phyloP scores from a whole-genome alignment of 306 rosid genomes.

The Vigna unguiculata region DNA sequence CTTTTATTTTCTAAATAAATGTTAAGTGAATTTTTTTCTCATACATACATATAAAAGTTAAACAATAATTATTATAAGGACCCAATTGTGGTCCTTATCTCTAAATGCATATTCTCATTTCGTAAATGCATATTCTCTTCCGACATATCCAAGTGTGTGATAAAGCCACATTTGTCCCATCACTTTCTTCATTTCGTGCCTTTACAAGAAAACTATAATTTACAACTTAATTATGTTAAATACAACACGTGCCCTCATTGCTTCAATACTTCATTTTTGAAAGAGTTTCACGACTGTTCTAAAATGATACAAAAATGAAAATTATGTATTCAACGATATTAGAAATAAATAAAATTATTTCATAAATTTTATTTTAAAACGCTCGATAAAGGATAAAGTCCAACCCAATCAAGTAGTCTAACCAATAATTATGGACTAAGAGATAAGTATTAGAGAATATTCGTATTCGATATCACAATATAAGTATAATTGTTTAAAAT shows the following conservation, averaged over 20 bases:
- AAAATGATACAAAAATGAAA: not conserved
- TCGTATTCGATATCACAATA: no score
- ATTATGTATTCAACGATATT: not conserved
- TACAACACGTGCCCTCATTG: no score
- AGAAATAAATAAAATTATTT: not conserved
- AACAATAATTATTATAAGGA: not conserved
- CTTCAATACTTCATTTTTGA: not conserved
- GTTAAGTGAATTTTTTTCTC: not conserved
- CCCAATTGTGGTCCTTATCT: not conserved
- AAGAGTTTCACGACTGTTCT: not conserved
- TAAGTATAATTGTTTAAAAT: no score
- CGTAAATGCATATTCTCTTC: conserved; percentile 46
- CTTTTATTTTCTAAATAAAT: no score
- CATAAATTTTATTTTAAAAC: not conserved
- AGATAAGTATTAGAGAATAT: no score
- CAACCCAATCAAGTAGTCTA: no score
- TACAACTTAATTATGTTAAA: not conserved
- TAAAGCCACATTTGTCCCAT: conserved; percentile 47
- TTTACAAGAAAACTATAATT: not conserved
- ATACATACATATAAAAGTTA: not conserved
- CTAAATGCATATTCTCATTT: conserved; percentile 42
- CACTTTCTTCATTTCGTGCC: conserved; percentile 34
- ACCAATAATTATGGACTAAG: no score
- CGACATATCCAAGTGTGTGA: conserved; percentile 54
- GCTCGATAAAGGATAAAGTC: not conserved